These are phyloP conservation scores for Fraxinus platypoda DNA, from an alignment of 305 asterid species.

Conservation along the genomic window DNA sequence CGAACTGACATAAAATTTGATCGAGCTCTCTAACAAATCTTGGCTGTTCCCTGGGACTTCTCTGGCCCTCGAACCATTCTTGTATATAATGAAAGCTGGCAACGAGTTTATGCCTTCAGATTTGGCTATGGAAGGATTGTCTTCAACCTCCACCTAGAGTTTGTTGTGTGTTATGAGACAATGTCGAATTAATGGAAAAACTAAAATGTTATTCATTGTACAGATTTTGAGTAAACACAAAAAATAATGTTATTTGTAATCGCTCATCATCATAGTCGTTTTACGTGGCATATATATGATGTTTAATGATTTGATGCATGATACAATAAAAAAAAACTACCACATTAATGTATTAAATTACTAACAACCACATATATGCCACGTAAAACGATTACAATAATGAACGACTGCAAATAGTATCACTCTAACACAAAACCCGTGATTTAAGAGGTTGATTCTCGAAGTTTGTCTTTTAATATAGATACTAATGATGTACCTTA, in stretches of 20 bases:
- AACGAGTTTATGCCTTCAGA: conserved; percentile 45
- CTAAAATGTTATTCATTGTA: neutral
- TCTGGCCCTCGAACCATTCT: conserved; percentile 44
- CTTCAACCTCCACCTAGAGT: conserved; percentile 53
- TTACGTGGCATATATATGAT: too few relatives aligned
- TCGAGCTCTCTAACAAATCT: conserved; percentile 46
- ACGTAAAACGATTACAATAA: too few relatives aligned
- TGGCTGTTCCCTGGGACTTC: conserved; percentile 40
- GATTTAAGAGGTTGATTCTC: neutral
- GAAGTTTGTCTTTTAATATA: neutral
- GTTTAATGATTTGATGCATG: too few relatives aligned
- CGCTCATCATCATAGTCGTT: too few relatives aligned
- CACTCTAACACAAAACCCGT: neutral
- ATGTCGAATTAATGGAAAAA: neutral
- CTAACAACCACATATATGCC: too few relatives aligned
- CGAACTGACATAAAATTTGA: conserved; percentile 36
- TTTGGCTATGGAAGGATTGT: conserved; percentile 40
- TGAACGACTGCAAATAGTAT: too few relatives aligned
- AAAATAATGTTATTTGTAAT: too few relatives aligned
- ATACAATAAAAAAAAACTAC: too few relatives aligned
- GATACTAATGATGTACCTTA: conserved; percentile 31
- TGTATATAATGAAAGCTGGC: conserved; percentile 48
- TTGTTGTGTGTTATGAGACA: neutral
- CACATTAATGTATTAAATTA: too few relatives aligned
- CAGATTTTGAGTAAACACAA: neutral